These are phyloP conservation scores for Davidsoniella australis DNA, from an alignment of 2,329 filamentous ascomycete species.

Conservation along the genomic window DNA sequence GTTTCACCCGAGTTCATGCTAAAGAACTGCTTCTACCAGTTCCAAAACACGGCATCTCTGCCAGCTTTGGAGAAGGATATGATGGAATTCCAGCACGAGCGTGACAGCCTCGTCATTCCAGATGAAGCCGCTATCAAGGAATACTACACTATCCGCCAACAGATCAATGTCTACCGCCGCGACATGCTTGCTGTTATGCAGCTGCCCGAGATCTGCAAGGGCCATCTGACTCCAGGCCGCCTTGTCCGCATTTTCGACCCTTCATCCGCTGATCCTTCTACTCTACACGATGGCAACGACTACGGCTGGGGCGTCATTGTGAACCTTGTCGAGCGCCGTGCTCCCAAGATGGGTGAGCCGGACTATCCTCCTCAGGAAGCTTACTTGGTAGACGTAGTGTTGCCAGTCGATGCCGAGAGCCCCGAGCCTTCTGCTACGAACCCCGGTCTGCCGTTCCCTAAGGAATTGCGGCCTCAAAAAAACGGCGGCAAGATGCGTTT, in stretches of 20 bases:
- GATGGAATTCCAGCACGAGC: conserved; percentile 58
- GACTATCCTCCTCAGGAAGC: conserved; percentile 59
- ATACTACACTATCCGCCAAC: conserved; percentile 79
- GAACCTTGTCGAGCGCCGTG: conserved; percentile 49
- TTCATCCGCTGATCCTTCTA: conserved; percentile 23
- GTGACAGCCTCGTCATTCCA: conserved; percentile 55
- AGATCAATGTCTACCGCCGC: conserved; percentile 65
- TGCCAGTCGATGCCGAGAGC: conserved; percentile 39
- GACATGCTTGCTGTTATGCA: conserved; percentile 88
- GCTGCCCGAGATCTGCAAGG: conserved; percentile 70
- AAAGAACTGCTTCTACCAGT: conserved; percentile 96
- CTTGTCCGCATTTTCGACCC: conserved; percentile 71
- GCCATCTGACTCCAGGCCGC: conserved; percentile 76
- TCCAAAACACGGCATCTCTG: conserved; percentile 85
- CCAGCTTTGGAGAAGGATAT: conserved; percentile 71
- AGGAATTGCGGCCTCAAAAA: conserved; percentile 47
- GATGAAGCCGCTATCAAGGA: conserved; percentile 84
- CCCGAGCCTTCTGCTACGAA: conserved; percentile 22
- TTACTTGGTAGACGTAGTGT: conserved; percentile 66
- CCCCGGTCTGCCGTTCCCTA: conserved; percentile 27
- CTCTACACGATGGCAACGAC: conserved; percentile 30
- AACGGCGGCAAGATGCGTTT: conserved; percentile 50
- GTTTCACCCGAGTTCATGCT: conserved; percentile 98
- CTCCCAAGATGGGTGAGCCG: conserved; percentile 48
- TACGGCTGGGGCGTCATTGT: conserved; percentile 92